Evolutionary conservation across 1,139 yeast species (phyloP).

Genomic region (Spencermartinsiella ligniputridi): DNA sequence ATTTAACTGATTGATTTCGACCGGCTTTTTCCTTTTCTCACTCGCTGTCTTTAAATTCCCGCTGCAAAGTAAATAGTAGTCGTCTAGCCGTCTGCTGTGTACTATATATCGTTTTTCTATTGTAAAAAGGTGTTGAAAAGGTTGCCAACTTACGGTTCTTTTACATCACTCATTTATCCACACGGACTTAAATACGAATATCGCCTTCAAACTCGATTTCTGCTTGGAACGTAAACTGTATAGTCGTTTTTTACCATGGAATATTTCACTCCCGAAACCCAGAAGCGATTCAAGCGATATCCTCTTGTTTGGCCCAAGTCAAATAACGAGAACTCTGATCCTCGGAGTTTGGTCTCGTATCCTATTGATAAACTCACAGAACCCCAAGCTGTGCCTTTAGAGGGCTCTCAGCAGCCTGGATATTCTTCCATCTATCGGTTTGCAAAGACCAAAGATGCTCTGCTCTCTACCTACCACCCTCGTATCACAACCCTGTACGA

Average conservation of each 20-base stretch:
- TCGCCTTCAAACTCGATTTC: no score
- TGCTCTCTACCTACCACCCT: slow-evolving; percentile 48
- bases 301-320: slow-evolving; percentile 4
- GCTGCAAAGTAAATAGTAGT: no score
- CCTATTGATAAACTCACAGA: slow-evolving; percentile 2
- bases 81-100: no score
- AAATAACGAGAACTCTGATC: background rate
- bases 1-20: no score
- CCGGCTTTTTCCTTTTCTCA: no score
- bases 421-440: slow-evolving; percentile 54
- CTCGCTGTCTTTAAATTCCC: no score
- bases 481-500: slow-evolving; percentile 47
- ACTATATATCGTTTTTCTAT: no score
- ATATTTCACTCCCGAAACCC: slow-evolving; percentile 6
- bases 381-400: slow-evolving; percentile 41
- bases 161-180: no score
- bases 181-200: no score
- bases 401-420: slow-evolving; percentile 46
- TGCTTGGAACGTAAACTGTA: no score
- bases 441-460: slow-evolving; percentile 33
- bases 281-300: slow-evolving; percentile 4
- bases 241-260: background rate
- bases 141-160: no score
- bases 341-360: background rate
- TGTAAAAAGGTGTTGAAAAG: no score